A percentile compares a stretch with the other conserved stretches of the same genome.
These are phyloP conservation scores for Castanopsis chinensis DNA, from an alignment of 306 rosid genomes.

Conservation along the genomic window DNA sequence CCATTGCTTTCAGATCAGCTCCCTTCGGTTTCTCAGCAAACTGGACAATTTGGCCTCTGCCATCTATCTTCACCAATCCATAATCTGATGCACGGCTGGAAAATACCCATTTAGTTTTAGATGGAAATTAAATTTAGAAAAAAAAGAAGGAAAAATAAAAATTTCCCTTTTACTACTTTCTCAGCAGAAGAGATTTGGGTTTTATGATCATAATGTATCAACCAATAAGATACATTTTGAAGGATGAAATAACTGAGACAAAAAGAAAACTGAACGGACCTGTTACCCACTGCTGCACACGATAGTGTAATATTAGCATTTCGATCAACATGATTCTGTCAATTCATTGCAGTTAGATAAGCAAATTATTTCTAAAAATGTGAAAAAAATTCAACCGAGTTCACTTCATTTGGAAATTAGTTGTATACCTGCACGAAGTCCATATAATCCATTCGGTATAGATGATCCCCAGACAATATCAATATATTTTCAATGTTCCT, in stretches of 20 bases:
- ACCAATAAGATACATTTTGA: not conserved
- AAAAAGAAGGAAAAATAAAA: not conserved
- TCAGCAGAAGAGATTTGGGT: not conserved
- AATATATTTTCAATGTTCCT: slow-evolving; percentile 71
- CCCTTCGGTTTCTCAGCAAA: slow-evolving; percentile 84
- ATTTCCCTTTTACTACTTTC: not conserved
- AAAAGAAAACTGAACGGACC: slow-evolving; percentile 50
- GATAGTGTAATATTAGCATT: slow-evolving; percentile 81
- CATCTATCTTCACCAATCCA: slow-evolving; percentile 78
- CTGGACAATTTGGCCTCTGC: slow-evolving; percentile 61
- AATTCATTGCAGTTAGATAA: slow-evolving; percentile 24
- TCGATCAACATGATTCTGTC: slow-evolving; percentile 74
- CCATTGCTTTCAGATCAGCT: slow-evolving; percentile 71
- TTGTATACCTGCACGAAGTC: slow-evolving; percentile 77
- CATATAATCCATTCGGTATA: slow-evolving; percentile 92
- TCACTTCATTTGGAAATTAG: not conserved
- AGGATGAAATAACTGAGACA: not conserved
- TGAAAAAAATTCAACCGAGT: not conserved
- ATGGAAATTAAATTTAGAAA: slow-evolving; percentile 6
- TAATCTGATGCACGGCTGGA: slow-evolving; percentile 86
- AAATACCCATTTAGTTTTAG: slow-evolving; percentile 17
- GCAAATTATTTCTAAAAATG: slow-evolving; percentile 9
- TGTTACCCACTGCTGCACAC: slow-evolving; percentile 61
- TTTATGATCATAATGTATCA: not conserved
- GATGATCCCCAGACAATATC: slow-evolving; percentile 91